phyloP scores from a whole-genome alignment of 1,284 basidiomycete species.

The Schizophyllum amplum region DNA sequence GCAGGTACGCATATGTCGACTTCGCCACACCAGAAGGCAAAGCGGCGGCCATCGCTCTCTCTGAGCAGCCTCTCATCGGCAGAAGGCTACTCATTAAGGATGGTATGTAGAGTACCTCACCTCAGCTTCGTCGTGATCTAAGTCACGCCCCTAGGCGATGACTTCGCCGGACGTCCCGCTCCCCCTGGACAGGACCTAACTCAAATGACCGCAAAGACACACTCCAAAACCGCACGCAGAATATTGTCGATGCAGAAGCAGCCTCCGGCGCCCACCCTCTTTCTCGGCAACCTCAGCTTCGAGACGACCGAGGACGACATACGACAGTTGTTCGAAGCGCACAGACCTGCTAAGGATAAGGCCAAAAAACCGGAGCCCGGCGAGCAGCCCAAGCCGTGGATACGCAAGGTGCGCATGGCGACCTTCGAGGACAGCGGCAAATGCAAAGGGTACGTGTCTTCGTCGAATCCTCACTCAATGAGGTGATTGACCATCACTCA shows the following conservation, averaged over 20 bases:
- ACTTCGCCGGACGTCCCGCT: conserved; percentile 62
- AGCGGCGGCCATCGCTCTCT: conserved; percentile 65
- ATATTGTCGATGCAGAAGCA: conserved; percentile 80
- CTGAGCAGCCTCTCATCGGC: conserved; percentile 80
- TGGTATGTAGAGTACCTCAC: conserved; percentile 38
- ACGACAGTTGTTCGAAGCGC: conserved; percentile 61
- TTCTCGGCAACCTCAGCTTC: conserved; percentile 85
- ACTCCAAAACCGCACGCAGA: conserved; percentile 76
- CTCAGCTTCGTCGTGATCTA: conserved; percentile 15
- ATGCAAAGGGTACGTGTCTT: conserved; percentile 80
- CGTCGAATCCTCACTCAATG: neutral
- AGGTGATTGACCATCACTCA: conserved; percentile 22
- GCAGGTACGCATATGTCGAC: conserved; percentile 94
- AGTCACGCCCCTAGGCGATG: conserved; percentile 42
- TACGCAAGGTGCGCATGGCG: conserved; percentile 87
- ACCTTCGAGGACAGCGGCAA: conserved; percentile 92
- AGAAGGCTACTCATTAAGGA: conserved; percentile 90
- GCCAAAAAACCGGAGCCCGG: conserved; percentile 20
- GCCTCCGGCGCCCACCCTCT: conserved; percentile 75
- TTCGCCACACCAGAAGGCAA: conserved; percentile 77
- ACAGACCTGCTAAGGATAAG: conserved; percentile 28
- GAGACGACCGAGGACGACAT: conserved; percentile 78
- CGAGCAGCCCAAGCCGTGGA: conserved; percentile 25
- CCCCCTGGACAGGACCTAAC: conserved; percentile 22
- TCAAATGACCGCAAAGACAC: conserved; percentile 27